A percentile compares a stretch with the other conserved stretches of the same genome.
phyloP scores from a whole-genome alignment of 495 filamentous ascomycete genomes.

The Aspergillus baeticus region DNA sequence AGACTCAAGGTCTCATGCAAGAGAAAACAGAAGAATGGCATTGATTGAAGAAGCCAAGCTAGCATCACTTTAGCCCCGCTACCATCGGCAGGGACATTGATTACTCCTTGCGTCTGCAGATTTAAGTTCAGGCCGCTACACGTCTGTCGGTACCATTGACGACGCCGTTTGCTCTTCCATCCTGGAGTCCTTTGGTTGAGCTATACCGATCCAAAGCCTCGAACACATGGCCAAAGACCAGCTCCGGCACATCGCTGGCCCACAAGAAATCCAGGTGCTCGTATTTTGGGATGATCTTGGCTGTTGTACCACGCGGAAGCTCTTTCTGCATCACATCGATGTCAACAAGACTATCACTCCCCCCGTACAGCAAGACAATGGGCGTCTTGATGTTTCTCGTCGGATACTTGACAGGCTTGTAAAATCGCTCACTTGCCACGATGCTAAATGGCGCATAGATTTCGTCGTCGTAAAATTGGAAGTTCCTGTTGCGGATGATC shows the following conservation, averaged over 20 bases:
- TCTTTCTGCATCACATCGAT: constrained; percentile 89
- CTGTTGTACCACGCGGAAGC: constrained; percentile 77
- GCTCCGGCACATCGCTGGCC: constrained; percentile 77
- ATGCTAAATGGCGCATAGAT: constrained; percentile 63
- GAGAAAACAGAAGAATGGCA: neutral
- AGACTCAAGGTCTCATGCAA: neutral
- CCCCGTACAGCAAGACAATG: constrained; percentile 89
- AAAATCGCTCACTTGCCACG: constrained; percentile 60
- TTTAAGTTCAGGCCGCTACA: constrained; percentile 6
- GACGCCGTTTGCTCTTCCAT: neutral
- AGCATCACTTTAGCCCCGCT: constrained; percentile 3
- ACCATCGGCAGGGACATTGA: constrained; percentile 6
- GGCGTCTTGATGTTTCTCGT: constrained; percentile 97
- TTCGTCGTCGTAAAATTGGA: constrained; percentile 99
- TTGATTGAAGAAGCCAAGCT: neutral
- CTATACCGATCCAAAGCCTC: constrained; percentile 72
- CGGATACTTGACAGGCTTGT: constrained; percentile 93
- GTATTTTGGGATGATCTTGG: constrained; percentile 82
- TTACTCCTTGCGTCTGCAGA: constrained; percentile 1
- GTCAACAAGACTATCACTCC: constrained; percentile 91
- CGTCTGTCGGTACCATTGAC: constrained; percentile 14
- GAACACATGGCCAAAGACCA: constrained; percentile 88
- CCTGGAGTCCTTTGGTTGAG: neutral
- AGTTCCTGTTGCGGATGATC: constrained; percentile 90
- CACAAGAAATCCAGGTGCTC: constrained; percentile 98